Evolutionary conservation across 108 stramenopile genomes (phyloP).

Genomic region (Asterionellopsis glacialis): DNA sequence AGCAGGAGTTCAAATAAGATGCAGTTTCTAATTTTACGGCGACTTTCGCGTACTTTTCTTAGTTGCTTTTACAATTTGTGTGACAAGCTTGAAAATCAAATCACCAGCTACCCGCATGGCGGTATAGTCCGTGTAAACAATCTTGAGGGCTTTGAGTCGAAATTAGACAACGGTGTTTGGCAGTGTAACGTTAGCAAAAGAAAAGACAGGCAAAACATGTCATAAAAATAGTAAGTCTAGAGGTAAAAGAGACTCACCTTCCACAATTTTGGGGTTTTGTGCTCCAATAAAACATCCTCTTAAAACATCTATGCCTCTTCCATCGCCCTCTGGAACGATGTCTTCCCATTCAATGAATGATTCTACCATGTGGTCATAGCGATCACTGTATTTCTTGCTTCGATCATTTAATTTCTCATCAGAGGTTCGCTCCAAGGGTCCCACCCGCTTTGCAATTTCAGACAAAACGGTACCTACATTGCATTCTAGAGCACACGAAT

Average conservation of each 20-base stretch:
- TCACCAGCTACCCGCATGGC: constrained; percentile 75
- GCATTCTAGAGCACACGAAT: constrained; percentile 8
- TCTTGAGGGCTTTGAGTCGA: constrained; percentile 43
- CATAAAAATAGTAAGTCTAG: too few relatives aligned
- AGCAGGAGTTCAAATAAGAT: background rate
- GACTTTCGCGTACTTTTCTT: background rate
- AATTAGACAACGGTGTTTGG: too few relatives aligned
- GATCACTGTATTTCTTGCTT: constrained; percentile 36
- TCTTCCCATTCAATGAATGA: constrained; percentile 69
- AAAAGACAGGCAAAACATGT: too few relatives aligned
- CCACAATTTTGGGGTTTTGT: constrained; percentile 54
- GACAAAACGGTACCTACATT: background rate
- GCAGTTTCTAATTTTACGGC: background rate
- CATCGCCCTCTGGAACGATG: constrained; percentile 34
- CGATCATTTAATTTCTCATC: constrained; percentile 7
- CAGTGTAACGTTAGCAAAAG: too few relatives aligned
- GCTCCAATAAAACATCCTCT: constrained; percentile 80
- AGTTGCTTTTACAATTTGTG: constrained; percentile 24
- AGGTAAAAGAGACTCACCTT: too few relatives aligned
- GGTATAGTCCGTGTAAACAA: constrained; percentile 73
- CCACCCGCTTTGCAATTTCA: background rate
- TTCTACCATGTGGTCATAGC: constrained; percentile 69
- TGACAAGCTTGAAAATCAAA: constrained; percentile 72
- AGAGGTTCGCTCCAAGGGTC: constrained; percentile 5
- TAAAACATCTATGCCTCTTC: constrained; percentile 59